Conservation (phyloP, 2,329 filamentous ascomycete genomes). For the Dactylellina parvicollis region DNA sequence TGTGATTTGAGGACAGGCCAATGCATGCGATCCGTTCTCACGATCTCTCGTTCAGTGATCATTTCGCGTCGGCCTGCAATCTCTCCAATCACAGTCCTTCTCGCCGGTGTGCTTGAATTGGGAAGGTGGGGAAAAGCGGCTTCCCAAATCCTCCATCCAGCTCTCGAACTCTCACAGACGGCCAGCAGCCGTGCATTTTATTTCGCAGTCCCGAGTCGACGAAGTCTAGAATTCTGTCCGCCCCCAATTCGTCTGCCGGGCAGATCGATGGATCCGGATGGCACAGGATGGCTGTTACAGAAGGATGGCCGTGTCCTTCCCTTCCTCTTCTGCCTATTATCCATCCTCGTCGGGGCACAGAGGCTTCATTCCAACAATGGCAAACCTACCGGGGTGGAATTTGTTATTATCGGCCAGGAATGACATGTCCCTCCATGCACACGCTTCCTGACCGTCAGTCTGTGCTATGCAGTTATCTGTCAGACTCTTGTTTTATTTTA, state of each 20-base stretch:
- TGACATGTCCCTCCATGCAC: constrained; percentile 13
- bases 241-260: no score
- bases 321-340: no score
- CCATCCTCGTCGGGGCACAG: constrained; percentile 20
- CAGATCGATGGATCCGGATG: no score
- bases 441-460: not conserved
- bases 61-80: constrained; percentile 13
- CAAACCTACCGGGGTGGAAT: constrained; percentile 32
- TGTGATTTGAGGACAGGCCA: no score
- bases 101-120: constrained; percentile 26
- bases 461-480: constrained; percentile 10
- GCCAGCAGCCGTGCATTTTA: no score
- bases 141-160: not conserved
- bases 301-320: no score
- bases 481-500: not conserved
- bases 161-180: no score
- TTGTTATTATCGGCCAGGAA: constrained; percentile 43
- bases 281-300: no score
- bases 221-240: no score
- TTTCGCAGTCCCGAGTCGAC: no score
- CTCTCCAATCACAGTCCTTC: constrained; percentile 37
- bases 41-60: constrained; percentile 18
- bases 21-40: no score
- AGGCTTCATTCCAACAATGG: constrained; percentile 7
- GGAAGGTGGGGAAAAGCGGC: constrained; percentile 52